phyloP scores from a whole-genome alignment of 352 stramenopile species.

The Aphanomyces stellatus region DNA sequence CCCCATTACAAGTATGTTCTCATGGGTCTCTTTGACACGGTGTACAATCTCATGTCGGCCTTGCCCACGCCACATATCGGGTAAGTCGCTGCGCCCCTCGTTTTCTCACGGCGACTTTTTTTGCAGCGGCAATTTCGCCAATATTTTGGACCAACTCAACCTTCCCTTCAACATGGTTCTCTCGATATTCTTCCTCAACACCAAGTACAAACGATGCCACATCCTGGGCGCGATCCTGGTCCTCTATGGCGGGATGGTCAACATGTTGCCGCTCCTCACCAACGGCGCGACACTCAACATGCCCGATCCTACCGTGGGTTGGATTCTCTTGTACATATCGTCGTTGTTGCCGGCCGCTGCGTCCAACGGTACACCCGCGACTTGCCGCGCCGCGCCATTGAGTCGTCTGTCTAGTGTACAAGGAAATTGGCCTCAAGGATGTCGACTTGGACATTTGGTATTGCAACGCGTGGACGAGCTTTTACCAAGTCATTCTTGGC shows the following conservation, averaged over 20 bases:
- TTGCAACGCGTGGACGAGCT: conserved; percentile 20
- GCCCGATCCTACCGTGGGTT: conserved; percentile 16
- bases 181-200: conserved; percentile 20
- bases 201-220: conserved; percentile 21
- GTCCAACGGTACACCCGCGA: conserved; percentile 16
- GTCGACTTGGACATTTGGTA: conserved; percentile 25
- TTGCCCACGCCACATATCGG: conserved; percentile 21
- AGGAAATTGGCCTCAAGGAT: conserved; percentile 24
- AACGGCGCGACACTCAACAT: conserved; percentile 7
- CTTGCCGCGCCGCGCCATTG: not conserved
- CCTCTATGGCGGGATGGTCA: conserved; percentile 25
- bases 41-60: conserved; percentile 23
- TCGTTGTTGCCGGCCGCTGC: conserved; percentile 15
- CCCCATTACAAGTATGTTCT: conserved; percentile 22
- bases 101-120: not conserved
- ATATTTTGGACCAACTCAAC: conserved; percentile 23
- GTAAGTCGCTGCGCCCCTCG: not conserved
- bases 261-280: conserved; percentile 21
- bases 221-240: conserved; percentile 21
- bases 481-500: conserved; percentile 23
- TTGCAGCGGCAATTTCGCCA: conserved; percentile 21
- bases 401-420: conserved; percentile 13
- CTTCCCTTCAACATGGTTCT: conserved; percentile 25
- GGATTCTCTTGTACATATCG: conserved; percentile 22
- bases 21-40: conserved; percentile 24